phyloP scores from a whole-genome alignment of 495 filamentous ascomycete genomes.

The Penicillium manginii region DNA sequence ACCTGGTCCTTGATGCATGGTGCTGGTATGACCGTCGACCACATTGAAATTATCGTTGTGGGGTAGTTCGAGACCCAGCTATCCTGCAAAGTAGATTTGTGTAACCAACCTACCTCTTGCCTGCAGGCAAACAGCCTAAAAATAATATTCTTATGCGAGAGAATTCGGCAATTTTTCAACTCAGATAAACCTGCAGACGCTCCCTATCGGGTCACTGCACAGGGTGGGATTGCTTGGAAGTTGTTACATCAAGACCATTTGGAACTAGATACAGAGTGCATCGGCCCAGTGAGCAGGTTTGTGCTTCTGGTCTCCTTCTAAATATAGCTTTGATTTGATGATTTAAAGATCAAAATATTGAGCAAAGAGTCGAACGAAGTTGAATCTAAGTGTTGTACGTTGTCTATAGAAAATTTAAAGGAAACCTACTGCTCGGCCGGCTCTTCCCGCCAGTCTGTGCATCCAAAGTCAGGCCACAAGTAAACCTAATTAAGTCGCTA shows the following conservation, averaged over 20 bases:
- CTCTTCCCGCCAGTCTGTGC: neutral
- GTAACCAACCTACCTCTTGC: constrained; percentile 7
- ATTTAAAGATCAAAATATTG: neutral
- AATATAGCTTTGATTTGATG: neutral
- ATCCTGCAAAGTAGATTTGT: constrained; percentile 6
- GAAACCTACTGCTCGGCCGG: constrained; percentile 1
- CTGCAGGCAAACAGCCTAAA: neutral
- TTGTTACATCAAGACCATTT: constrained; percentile 5
- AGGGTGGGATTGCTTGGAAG: constrained; percentile 3
- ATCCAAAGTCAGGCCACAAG: neutral
- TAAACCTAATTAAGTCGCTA: neutral
- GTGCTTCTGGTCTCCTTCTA: neutral
- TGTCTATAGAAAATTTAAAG: neutral
- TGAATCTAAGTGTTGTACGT: neutral
- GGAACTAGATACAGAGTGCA: neutral
- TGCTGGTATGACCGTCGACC: constrained; percentile 9
- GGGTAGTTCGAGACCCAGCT: constrained; percentile 6
- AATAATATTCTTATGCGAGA: neutral
- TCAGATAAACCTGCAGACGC: neutral
- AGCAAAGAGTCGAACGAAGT: neutral
- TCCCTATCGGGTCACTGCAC: constrained; percentile 1
- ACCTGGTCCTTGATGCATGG: constrained; percentile 7
- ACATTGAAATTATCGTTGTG: neutral
- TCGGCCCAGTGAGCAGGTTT: neutral
- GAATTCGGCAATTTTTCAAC: neutral